Evolutionary conservation across 768 basidiomycete genomes (phyloP).

Genomic region (Pilatotrama ljubarskyi): DNA sequence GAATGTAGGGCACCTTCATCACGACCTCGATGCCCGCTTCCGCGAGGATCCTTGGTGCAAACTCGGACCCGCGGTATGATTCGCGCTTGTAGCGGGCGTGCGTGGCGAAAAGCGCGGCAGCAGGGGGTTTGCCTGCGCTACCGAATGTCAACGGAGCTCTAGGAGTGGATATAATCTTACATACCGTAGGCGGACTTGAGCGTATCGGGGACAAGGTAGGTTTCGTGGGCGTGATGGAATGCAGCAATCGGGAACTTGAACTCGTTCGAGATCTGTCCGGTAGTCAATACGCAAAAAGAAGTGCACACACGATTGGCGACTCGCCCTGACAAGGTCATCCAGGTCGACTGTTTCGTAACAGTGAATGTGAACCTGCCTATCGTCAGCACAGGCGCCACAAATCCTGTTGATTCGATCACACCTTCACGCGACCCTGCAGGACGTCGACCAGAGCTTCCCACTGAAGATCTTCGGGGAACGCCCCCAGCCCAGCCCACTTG

Average conservation of each 20-base stretch:
- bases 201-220: slow-evolving; percentile 83
- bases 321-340: slow-evolving; percentile 41
- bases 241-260: slow-evolving; percentile 83
- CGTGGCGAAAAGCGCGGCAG: slow-evolving; percentile 79
- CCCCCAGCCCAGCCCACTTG: slow-evolving; percentile 47
- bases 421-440: slow-evolving; percentile 75
- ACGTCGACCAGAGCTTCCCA: slow-evolving; percentile 83
- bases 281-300: background rate
- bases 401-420: slow-evolving; percentile 25
- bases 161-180: background rate
- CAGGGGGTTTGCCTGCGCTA: slow-evolving; percentile 53
- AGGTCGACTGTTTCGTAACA: slow-evolving; percentile 71
- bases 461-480: slow-evolving; percentile 69
- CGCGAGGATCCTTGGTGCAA: slow-evolving; percentile 58
- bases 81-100: slow-evolving; percentile 65
- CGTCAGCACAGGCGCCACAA: too few species aligned
- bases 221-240: slow-evolving; percentile 87
- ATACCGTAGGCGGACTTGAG: slow-evolving; percentile 66
- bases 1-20: slow-evolving; percentile 49
- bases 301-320: background rate
- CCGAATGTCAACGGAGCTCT: background rate
- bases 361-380: slow-evolving; percentile 49
- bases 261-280: slow-evolving; percentile 74
- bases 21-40: slow-evolving; percentile 57
- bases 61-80: slow-evolving; percentile 65